Percentiles rank a stretch among this genome's conserved stretches.
Evolutionary conservation across 2,329 filamentous ascomycete genomes (phyloP).

Genomic region (Trichothecium sympodiale): DNA sequence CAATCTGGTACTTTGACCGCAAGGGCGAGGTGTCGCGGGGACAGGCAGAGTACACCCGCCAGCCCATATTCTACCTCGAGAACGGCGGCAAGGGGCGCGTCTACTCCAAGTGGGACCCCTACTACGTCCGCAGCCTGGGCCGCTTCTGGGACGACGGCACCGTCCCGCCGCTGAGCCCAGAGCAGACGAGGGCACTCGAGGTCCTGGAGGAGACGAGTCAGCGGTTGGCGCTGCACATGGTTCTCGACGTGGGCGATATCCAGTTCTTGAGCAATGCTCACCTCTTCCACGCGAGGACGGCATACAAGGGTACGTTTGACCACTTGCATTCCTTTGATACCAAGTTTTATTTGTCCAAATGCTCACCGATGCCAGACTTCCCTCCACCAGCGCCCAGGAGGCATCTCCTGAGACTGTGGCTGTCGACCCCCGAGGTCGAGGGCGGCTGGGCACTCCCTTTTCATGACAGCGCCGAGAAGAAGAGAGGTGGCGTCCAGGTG

Average conservation of each 20-base stretch:
- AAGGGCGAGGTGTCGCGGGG: slow-evolving; percentile 72
- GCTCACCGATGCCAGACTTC: slow-evolving; percentile 1
- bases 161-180: slow-evolving; percentile 35
- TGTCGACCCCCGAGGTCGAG: slow-evolving; percentile 70
- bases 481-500: slow-evolving; percentile 81
- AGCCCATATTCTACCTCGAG: slow-evolving; percentile 68
- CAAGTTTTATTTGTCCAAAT: neutral
- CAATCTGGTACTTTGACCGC: slow-evolving; percentile 86
- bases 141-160: slow-evolving; percentile 62
- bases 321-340: neutral
- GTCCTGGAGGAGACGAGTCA: slow-evolving; percentile 59
- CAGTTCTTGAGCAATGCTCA: slow-evolving; percentile 77
- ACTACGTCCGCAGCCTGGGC: slow-evolving; percentile 67
- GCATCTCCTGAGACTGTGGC: slow-evolving; percentile 75
- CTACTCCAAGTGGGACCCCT: slow-evolving; percentile 78
- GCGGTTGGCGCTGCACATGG: slow-evolving; percentile 66
- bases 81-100: slow-evolving; percentile 50
- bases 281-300: slow-evolving; percentile 70
- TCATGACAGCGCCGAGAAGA: slow-evolving; percentile 71
- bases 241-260: slow-evolving; percentile 78
- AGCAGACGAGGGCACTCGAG: slow-evolving; percentile 53
- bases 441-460: slow-evolving; percentile 81
- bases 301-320: slow-evolving; percentile 42
- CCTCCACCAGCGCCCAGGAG: slow-evolving; percentile 29
- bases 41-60: slow-evolving; percentile 63